Conservation (phyloP, 1,139 yeast species). For the Candida glucosophila region DNA sequence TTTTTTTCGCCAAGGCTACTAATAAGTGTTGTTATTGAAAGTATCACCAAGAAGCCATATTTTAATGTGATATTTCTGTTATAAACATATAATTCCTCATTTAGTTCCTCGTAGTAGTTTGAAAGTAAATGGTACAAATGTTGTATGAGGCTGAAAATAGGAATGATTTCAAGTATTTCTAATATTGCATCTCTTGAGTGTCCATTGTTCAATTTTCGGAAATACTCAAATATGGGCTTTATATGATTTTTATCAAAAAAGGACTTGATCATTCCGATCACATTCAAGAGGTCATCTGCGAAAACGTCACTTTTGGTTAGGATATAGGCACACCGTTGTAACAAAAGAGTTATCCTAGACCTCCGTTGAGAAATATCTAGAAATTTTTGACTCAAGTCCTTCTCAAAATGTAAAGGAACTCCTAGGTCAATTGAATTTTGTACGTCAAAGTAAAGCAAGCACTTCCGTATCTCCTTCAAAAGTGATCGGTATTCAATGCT, state of each 20-base stretch:
- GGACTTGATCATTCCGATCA: slow-evolving; percentile 1
- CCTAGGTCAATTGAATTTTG: slow-evolving; percentile 4
- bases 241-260: not conserved
- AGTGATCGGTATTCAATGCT: not conserved
- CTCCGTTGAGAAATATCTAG: not conserved
- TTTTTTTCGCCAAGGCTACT: no score
- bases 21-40: no score
- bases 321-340: slow-evolving; percentile 2
- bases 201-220: not conserved
- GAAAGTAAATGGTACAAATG: not conserved
- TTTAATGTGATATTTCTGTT: not conserved
- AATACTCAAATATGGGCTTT: slow-evolving; percentile 1
- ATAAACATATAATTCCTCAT: not conserved
- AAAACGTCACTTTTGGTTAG: slow-evolving; percentile 2
- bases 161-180: not conserved
- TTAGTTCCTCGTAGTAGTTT: not conserved
- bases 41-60: slow-evolving; percentile 1
- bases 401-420: slow-evolving; percentile 3
- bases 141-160: slow-evolving; percentile 1
- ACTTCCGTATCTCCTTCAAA: slow-evolving; percentile 3
- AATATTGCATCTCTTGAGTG: not conserved
- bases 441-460: slow-evolving; percentile 3
- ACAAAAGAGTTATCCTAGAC: not conserved
- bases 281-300: slow-evolving; percentile 2
- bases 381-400: slow-evolving; percentile 1